Conservation (phyloP, 768 basidiomycete species). For the Arthromyces matolae region DNA sequence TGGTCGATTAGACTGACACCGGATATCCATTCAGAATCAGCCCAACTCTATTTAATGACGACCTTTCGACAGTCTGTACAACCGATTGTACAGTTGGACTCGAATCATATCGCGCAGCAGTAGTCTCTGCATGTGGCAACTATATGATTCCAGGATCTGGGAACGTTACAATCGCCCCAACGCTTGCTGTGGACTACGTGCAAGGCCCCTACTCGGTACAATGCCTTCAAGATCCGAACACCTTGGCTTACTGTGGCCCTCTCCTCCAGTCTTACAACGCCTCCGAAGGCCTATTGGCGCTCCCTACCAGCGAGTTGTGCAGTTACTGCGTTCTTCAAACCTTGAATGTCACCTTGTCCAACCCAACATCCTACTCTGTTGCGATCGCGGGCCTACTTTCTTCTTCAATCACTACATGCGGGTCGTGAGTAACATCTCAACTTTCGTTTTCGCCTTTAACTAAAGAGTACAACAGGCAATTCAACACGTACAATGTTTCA, state of each 20-base stretch:
- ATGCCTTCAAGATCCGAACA: background rate
- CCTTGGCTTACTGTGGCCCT: background rate
- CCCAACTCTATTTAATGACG: background rate
- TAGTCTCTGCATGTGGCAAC: background rate
- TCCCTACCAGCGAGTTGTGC: background rate
- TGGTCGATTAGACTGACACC: background rate
- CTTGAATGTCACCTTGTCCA: background rate
- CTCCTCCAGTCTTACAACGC: background rate
- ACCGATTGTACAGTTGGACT: background rate
- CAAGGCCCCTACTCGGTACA: background rate
- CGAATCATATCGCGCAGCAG: constrained; percentile 1
- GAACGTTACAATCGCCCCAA: background rate
- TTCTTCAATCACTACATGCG: background rate
- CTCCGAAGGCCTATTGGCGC: background rate
- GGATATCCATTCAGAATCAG: background rate
- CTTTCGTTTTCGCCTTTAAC: background rate
- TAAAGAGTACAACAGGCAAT: background rate
- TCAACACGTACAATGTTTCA: background rate
- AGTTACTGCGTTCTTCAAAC: background rate
- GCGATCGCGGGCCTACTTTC: background rate
- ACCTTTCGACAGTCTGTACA: background rate
- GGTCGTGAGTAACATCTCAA: background rate
- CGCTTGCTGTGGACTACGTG: background rate
- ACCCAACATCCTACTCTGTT: background rate
- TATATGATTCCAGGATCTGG: background rate